Evolutionary conservation across 2,329 filamentous ascomycete species (phyloP).

Genomic region (Botrytis sinoallii): DNA sequence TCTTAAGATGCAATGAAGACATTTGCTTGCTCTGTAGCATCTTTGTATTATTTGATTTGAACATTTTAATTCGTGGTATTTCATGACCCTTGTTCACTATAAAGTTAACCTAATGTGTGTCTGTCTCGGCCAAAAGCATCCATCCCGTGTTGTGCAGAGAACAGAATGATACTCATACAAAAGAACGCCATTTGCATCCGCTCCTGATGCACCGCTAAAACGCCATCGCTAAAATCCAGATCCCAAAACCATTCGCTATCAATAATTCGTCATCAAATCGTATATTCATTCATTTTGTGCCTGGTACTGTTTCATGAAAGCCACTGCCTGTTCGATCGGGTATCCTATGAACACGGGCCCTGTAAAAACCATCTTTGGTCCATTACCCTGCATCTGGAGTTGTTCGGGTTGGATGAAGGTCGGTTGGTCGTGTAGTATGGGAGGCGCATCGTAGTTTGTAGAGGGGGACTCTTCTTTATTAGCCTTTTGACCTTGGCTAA

Average conservation of each 20-base stretch:
- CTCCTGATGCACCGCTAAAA: neutral
- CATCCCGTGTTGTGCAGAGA: neutral
- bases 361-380: slow-evolving; percentile 78
- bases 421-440: slow-evolving; percentile 43
- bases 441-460: slow-evolving; percentile 17
- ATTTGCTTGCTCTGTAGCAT: neutral
- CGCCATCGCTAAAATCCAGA: slow-evolving; percentile 12
- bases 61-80: neutral
- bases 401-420: slow-evolving; percentile 50
- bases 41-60: neutral
- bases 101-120: neutral
- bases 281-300: slow-evolving; percentile 20
- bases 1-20: neutral
- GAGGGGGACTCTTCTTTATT: slow-evolving; percentile 19
- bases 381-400: slow-evolving; percentile 26
- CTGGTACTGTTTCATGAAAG: slow-evolving; percentile 58
- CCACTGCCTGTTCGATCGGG: slow-evolving; percentile 75
- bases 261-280: neutral
- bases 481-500: slow-evolving; percentile 37
- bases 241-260: neutral
- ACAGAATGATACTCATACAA: neutral
- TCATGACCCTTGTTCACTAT: neutral
- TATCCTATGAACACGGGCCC: slow-evolving; percentile 95
- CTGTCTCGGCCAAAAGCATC: neutral
- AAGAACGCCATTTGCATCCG: neutral